These are phyloP conservation scores for Cladorrhinum sp. DNA, from an alignment of 2,329 filamentous ascomycete species.

Conservation along the genomic window DNA sequence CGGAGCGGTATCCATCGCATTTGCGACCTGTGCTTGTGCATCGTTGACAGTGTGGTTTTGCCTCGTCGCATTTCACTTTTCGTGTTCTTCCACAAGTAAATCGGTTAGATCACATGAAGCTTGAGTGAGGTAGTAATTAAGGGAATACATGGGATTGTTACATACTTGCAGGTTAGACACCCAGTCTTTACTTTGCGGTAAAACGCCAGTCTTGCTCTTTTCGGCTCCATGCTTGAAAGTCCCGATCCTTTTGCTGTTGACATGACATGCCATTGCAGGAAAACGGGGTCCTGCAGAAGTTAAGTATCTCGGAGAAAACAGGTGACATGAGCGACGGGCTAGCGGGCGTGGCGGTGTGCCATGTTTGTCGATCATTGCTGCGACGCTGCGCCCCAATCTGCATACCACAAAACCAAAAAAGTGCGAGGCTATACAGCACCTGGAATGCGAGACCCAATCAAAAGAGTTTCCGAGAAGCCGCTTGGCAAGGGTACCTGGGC, in stretches of 20 bases:
- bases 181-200: slow-evolving; percentile 18
- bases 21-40: slow-evolving; percentile 22
- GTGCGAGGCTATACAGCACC: not conserved
- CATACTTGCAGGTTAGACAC: slow-evolving; percentile 25
- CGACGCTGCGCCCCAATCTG: not conserved
- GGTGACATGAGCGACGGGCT: slow-evolving; percentile 4
- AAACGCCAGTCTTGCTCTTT: slow-evolving; percentile 10
- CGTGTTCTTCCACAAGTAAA: slow-evolving; percentile 19
- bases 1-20: slow-evolving; percentile 23
- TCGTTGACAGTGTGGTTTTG: slow-evolving; percentile 23
- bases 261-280: not conserved
- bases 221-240: slow-evolving; percentile 3
- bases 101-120: not conserved
- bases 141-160: too few relatives aligned
- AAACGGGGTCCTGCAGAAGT: not conserved
- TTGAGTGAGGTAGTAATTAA: too few relatives aligned
- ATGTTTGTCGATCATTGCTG: not conserved
- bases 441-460: not conserved
- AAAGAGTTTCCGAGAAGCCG: not conserved
- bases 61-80: slow-evolving; percentile 28
- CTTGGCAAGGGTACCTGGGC: too few relatives aligned
- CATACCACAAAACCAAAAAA: not conserved
- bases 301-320: slow-evolving; percentile 4
- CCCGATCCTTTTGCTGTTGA: not conserved
- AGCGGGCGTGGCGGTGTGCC: not conserved